Base-by-base conservation (phyloP, 1,139 yeast genomes). In the Debaryomyces singareniensis region DNA sequence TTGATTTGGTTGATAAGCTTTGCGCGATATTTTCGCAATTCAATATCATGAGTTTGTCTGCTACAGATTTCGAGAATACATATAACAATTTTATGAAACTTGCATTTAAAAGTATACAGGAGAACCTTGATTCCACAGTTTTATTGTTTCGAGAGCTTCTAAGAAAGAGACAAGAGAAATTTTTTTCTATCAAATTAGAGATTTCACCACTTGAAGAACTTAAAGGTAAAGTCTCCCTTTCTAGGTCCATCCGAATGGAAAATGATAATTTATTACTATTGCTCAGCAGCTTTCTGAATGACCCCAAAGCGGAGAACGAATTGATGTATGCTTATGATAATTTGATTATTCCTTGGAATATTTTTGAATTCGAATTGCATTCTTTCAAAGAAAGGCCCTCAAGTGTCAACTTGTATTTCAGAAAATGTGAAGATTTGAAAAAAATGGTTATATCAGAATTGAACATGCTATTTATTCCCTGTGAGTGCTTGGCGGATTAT, bases 141-240 rank as follows among this genome's bases (percentile, higher is more conserved):
- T 66, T 63, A 33, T 51, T 83, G 29, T 71, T 86, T 0, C 68
- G 97, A 39, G 96, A 87, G 40, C 55, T 83, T 9, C 61, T 83
- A 22, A 64, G 96, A 36, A 84, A 78, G 46, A 61, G 94, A 28
- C 74, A 77, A 11, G 94, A 84, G 35, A 78, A 77, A 39, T 82
- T 82, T 47, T 69, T 81, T 20, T 70, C 80, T 16, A 72, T 85
- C 12, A 71, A 78, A 38, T 65, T 85, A 11, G 61, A 63, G 21
- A 69, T 76, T 13, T 45, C 42, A 1, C 51, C 60, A 2, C 74
- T 78, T 16, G 47, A 47, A 0, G 53, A 50, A 12, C 45, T 82
- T 5, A 67, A 63, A 37, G 71, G 68, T 2, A 57, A 77, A 24
- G 38, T 83, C 1, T 60, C 53, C 2, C 60, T 64, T 22, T 45